phyloP scores from a whole-genome alignment of 208 protist species.

The Crithidia mellificae region DNA sequence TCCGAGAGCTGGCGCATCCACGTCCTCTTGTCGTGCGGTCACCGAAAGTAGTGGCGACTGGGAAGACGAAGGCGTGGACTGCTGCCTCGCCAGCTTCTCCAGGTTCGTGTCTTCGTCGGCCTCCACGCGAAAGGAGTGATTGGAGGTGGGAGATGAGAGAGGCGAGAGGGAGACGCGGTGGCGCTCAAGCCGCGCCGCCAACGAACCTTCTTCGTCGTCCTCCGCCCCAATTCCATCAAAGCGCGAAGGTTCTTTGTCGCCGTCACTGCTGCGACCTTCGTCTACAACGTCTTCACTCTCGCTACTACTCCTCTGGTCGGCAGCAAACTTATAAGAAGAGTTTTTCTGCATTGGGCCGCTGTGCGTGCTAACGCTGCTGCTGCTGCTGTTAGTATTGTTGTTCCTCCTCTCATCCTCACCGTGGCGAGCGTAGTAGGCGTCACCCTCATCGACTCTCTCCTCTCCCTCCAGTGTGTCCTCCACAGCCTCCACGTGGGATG shows the following conservation, averaged over 20 bases:
- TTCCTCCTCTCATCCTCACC: too few species aligned
- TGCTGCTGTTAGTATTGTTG: too few species aligned
- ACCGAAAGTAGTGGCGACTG: background rate
- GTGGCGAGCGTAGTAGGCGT: too few species aligned
- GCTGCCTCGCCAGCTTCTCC: conserved; percentile 10
- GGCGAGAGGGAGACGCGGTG: conserved; percentile 1
- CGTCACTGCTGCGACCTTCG: background rate
- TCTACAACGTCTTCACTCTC: too few species aligned
- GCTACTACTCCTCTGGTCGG: too few species aligned
- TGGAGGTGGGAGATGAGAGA: background rate
- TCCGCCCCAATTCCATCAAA: background rate
- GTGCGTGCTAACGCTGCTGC: too few species aligned
- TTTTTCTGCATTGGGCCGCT: too few species aligned
- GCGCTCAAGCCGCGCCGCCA: background rate
- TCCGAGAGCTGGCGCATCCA: too few species aligned
- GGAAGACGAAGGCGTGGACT: conserved; percentile 1
- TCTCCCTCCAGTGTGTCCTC: too few species aligned
- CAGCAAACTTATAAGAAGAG: too few species aligned
- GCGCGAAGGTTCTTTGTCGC: background rate
- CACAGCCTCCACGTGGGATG: background rate
- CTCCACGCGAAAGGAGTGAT: background rate
- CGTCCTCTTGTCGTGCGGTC: too few species aligned
- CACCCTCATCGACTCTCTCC: background rate
- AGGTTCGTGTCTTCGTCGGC: background rate
- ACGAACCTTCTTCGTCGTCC: background rate